Conservation (phyloP, 768 basidiomycete genomes). For the Boletus reticuloceps region DNA sequence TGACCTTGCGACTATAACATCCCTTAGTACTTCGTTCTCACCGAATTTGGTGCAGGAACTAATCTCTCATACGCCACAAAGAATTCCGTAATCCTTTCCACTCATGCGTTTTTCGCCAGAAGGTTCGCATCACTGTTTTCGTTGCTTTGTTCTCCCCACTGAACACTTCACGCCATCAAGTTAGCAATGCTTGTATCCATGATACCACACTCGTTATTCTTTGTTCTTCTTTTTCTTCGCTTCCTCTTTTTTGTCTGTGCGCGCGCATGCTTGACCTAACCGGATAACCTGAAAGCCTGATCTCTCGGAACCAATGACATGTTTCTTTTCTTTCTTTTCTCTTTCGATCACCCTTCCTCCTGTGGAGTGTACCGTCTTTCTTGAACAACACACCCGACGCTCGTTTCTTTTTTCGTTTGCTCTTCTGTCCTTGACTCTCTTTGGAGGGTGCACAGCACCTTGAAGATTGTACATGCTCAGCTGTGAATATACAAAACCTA, state of each 20-base stretch:
- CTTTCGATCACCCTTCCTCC: neutral
- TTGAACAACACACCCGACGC: too few species aligned
- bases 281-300: neutral
- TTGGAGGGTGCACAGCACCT: too few species aligned
- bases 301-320: neutral
- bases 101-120: neutral
- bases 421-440: too few species aligned
- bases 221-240: neutral
- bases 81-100: constrained; percentile 17
- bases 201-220: constrained; percentile 22
- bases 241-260: neutral
- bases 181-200: constrained; percentile 2
- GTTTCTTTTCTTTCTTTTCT: neutral
- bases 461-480: too few species aligned
- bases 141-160: neutral
- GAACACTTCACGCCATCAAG: neutral
- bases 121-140: neutral
- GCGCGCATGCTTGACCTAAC: neutral
- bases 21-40: constrained; percentile 7
- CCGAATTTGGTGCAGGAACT: constrained; percentile 18
- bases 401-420: too few species aligned
- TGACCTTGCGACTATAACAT: constrained; percentile 11
- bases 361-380: too few species aligned
- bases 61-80: constrained; percentile 21
- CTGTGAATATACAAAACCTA: too few species aligned